These are phyloP conservation scores for Pseudopithomyces maydicus DNA, from an alignment of 2,329 filamentous ascomycete species.

Conservation along the genomic window DNA sequence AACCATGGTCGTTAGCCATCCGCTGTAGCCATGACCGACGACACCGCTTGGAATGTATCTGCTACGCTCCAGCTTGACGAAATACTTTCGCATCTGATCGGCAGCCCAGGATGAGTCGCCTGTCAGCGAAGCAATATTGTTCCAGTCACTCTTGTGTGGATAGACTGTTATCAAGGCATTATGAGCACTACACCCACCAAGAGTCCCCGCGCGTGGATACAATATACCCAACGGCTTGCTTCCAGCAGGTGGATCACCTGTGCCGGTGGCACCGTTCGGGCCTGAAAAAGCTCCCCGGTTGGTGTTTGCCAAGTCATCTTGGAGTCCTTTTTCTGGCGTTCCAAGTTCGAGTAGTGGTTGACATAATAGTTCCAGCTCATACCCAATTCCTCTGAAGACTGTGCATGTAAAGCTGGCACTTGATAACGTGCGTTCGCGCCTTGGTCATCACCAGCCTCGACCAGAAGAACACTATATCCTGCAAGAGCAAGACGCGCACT, in stretches of 20 bases:
- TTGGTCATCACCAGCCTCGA: conserved; percentile 64
- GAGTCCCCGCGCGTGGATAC: conserved; percentile 62
- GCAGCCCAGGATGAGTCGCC: conserved; percentile 65
- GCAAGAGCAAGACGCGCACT: conserved; percentile 62
- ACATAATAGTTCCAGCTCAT: conserved; percentile 67
- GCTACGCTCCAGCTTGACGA: conserved; percentile 45
- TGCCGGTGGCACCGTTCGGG: conserved; percentile 28
- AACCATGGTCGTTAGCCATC: conserved; percentile 60
- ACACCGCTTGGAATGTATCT: conserved; percentile 53
- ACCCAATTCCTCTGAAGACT: conserved; percentile 59
- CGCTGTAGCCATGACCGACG: conserved; percentile 60
- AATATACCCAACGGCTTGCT: conserved; percentile 57
- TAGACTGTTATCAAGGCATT: conserved; percentile 64
- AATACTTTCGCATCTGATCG: conserved; percentile 64
- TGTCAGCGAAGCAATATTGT: conserved; percentile 61
- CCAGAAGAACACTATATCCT: conserved; percentile 61
- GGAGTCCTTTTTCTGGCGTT: conserved; percentile 56
- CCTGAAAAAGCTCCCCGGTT: conserved; percentile 55
- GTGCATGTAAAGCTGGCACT: conserved; percentile 55
- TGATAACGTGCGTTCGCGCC: conserved; percentile 54
- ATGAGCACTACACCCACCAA: conserved; percentile 63
- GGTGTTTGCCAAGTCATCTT: conserved; percentile 47
- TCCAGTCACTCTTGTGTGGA: conserved; percentile 63
- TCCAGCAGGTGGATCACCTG: conserved; percentile 51
- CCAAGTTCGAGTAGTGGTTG: conserved; percentile 60